Base-by-base conservation (phyloP, 306 rosid species). In the Castanospermum australe region DNA sequence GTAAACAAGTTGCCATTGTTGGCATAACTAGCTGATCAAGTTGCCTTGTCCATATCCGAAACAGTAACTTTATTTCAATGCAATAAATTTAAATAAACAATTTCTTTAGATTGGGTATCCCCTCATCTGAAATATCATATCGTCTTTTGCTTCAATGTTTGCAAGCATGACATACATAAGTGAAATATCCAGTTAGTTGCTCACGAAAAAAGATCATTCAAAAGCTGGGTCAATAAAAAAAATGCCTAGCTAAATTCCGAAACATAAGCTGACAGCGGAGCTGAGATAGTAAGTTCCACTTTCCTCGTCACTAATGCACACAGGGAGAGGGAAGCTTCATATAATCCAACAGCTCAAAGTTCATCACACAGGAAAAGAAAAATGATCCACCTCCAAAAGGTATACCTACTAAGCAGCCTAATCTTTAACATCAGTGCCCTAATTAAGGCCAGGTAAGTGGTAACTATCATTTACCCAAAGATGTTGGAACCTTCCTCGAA, bases 401-500 rank as follows among this genome's bases (percentile, higher is more conserved):
- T 30, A 42, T 62, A 52, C 35, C 24, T 22, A 25, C 52, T 4
- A 75, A 24, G 67, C 62, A 74, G 45, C 41, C 70, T 61, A 57
- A 20, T 17, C 4, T 39, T 56, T 21, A 41, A 32, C 24, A 22
- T 13, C 35, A 47, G 17, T 72, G 45, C 59, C 12, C 20, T 18
- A 61, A 25, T 18, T 5, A 9, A 8, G 17, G 45, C 72, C 39
- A 48, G 38, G 4, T 38, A 73, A 25, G 47, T 57, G 38, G 4
- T 38, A 73, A 25, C 55, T 42, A 42, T 76, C 57, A 61, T 54
- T 73, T 52, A 73, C 48, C 75, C 24, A 39, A 63, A 59, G 33
- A 69, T 67, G 39, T 51, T 21, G n/a, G 41, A 77, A 64, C 75
- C 81, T 39, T 21, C 39, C 57, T 62, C 25, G 22, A 69, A 69